Conservation (phyloP, 345 rosid genomes). For the Gossypium turneri region DNA sequence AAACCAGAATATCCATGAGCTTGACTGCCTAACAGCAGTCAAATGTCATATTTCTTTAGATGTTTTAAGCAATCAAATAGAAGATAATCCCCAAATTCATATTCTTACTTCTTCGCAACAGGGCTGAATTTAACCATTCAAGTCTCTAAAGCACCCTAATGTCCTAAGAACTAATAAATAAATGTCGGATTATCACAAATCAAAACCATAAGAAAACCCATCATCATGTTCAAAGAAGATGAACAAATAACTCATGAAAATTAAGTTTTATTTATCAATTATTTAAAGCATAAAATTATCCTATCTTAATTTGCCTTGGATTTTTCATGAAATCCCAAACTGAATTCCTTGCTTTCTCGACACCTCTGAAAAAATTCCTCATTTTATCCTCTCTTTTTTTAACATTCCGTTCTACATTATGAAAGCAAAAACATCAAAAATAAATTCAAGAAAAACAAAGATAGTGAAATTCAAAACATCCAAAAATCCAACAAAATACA, state of each 20-base stretch:
- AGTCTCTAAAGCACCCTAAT: background rate
- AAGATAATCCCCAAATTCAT: constrained; percentile 3
- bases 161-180: background rate
- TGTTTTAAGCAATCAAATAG: background rate
- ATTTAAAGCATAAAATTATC: background rate
- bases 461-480: no score
- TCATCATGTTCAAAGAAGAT: background rate
- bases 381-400: background rate
- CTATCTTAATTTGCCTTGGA: background rate
- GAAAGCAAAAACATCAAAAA: background rate
- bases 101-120: background rate
- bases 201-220: background rate
- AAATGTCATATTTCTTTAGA: background rate
- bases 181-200: background rate
- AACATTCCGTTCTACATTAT: background rate
- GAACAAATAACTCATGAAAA: background rate
- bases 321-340: background rate
- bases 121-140: background rate
- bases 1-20: background rate
- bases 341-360: background rate
- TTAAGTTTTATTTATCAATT: background rate
- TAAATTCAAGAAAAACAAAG: background rate
- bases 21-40: background rate
- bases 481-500: background rate
- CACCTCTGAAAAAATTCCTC: background rate